Percentiles rank a stretch among this genome's conserved stretches.
Evolutionary conservation across 108 stramenopile species (phyloP).

Genomic region (Skeletonema tropicum): DNA sequence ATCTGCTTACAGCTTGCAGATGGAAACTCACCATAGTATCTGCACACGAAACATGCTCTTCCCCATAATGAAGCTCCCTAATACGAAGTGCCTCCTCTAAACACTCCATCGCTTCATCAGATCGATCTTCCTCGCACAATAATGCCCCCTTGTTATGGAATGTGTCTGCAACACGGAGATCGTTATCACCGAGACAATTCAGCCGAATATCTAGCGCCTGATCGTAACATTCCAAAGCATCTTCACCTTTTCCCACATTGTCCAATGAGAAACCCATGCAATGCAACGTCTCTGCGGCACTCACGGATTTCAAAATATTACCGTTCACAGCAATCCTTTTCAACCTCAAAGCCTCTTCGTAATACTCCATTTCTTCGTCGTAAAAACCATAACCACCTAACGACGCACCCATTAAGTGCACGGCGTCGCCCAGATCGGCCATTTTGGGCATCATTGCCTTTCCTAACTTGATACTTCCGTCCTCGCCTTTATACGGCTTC

Average conservation of each 20-base stretch:
- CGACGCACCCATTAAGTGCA: conserved; percentile 57
- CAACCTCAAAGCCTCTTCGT: conserved; percentile 42
- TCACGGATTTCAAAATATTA: conserved; percentile 23
- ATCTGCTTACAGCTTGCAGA: background rate
- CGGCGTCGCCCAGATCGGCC: conserved; percentile 43
- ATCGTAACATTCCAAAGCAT: conserved; percentile 50
- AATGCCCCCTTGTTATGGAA: conserved; percentile 59
- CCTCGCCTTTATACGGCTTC: conserved; percentile 21
- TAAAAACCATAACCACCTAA: conserved; percentile 52
- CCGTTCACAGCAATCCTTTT: conserved; percentile 37
- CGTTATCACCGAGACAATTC: conserved; percentile 39
- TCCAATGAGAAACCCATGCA: conserved; percentile 55
- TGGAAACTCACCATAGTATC: conserved; percentile 38
- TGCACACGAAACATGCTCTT: conserved; percentile 55
- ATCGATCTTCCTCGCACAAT: conserved; percentile 47
- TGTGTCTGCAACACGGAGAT: conserved; percentile 52
- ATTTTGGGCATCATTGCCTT: conserved; percentile 34
- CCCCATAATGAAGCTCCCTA: conserved; percentile 46
- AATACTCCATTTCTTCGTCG: conserved; percentile 53
- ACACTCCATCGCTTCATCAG: conserved; percentile 54
- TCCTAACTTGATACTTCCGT: conserved; percentile 19
- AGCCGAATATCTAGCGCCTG: conserved; percentile 38
- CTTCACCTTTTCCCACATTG: conserved; percentile 42
- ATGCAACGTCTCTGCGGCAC: conserved; percentile 53
- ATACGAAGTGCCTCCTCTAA: conserved; percentile 57